phyloP scores from a whole-genome alignment of 495 filamentous ascomycete genomes.

The Trichoderma gamsii region DNA sequence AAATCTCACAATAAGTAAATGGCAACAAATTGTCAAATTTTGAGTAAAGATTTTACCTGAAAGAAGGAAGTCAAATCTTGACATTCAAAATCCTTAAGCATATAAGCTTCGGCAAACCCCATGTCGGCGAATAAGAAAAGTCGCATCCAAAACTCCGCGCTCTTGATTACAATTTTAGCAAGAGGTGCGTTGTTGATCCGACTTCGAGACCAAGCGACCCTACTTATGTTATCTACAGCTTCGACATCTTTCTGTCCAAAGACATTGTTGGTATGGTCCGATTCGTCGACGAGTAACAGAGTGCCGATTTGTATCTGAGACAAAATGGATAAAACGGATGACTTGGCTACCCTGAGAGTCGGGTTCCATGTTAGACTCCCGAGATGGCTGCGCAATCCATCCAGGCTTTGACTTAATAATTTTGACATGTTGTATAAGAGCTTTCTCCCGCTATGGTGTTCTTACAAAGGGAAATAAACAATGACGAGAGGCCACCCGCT shows the following conservation, averaged over 20 bases:
- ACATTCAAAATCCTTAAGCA: slow-evolving; percentile 62
- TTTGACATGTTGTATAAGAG: not conserved
- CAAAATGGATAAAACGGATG: slow-evolving; percentile 36
- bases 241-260: slow-evolving; percentile 28
- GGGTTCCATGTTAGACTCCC: slow-evolving; percentile 30
- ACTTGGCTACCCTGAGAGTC: slow-evolving; percentile 33
- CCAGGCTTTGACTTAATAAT: not conserved
- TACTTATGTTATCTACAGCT: slow-evolving; percentile 21
- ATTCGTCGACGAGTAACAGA: slow-evolving; percentile 37
- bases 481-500: too few relatives aligned
- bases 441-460: not conserved
- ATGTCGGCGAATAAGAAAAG: slow-evolving; percentile 62
- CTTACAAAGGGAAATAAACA: too few relatives aligned
- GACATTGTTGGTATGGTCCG: slow-evolving; percentile 25
- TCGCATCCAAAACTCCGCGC: slow-evolving; percentile 60
- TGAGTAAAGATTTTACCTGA: slow-evolving; percentile 34
- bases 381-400: not conserved
- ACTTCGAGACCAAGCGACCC: slow-evolving; percentile 24
- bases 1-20: slow-evolving; percentile 14
- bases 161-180: slow-evolving; percentile 48
- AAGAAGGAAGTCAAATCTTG: slow-evolving; percentile 59
- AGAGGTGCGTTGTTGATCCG: slow-evolving; percentile 23
- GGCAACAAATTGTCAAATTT: not conserved
- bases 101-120: slow-evolving; percentile 69
- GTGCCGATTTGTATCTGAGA: slow-evolving; percentile 38